Conservation (phyloP, 2,329 filamentous ascomycete genomes). For the Dothiorella sarmentorum region DNA sequence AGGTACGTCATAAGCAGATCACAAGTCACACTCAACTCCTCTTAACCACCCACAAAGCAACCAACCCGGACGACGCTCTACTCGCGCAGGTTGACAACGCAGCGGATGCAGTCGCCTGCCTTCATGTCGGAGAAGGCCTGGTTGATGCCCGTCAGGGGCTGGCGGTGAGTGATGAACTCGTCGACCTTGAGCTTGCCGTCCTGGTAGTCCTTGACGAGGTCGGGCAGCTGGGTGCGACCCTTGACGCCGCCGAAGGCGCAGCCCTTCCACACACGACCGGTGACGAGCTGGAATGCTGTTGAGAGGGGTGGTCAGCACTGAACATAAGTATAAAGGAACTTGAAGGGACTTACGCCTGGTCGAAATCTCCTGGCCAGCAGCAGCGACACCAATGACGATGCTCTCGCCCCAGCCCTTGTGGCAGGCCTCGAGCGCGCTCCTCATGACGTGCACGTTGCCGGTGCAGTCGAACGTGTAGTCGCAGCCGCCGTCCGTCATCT, state of each 20-base stretch:
- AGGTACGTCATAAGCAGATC: not conserved
- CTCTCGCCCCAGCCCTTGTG: conserved; percentile 99
- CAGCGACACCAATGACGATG: conserved; percentile 96
- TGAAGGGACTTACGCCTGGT: conserved; percentile 80
- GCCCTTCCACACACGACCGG: conserved; percentile 94
- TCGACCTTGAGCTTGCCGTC: conserved; percentile 91
- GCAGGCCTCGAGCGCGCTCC: conserved; percentile 91
- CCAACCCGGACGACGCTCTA: not conserved
- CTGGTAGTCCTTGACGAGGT: conserved; percentile 85
- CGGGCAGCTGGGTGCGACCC: conserved; percentile 86
- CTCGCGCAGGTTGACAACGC: conserved; percentile 67
- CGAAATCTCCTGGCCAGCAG: conserved; percentile 90
- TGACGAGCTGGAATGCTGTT: conserved; percentile 94
- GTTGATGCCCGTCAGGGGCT: conserved; percentile 80
- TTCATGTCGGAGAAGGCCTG: conserved; percentile 91
- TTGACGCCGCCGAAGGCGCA: conserved; percentile 98
- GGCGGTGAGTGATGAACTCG: conserved; percentile 97
- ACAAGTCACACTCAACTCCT: not conserved
- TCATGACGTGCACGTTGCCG: conserved; percentile 93
- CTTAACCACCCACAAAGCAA: not conserved
- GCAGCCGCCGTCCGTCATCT: conserved; percentile 96
- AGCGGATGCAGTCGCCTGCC: conserved; percentile 92
- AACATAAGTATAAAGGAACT: not conserved
- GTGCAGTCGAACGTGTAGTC: conserved; percentile 99
- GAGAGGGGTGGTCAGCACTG: not conserved